Conservation (phyloP, 2,329 filamentous ascomycete species). For the Paecilomyces niveus region DNA sequence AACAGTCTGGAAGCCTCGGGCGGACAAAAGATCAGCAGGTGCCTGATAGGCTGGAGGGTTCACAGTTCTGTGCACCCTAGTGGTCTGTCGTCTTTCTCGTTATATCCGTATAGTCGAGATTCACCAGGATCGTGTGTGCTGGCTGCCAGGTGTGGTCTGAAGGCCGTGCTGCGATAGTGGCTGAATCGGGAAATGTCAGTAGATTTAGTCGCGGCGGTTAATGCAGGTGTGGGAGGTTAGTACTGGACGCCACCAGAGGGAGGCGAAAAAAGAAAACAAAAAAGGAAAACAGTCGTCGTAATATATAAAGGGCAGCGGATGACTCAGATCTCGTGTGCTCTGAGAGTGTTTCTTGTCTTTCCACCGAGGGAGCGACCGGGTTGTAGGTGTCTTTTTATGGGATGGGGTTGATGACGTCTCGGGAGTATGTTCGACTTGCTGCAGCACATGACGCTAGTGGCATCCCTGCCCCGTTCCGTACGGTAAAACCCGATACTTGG, state of each 20-base stretch:
- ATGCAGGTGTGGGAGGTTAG: too few relatives aligned
- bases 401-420: not conserved
- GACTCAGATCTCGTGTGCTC: not conserved
- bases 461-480: not conserved
- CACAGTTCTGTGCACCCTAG: not conserved
- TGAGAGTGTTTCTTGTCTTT: too few relatives aligned
- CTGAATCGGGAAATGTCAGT: not conserved
- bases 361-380: not conserved
- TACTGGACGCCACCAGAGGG: not conserved
- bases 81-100: not conserved
- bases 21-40: not conserved
- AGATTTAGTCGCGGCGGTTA: not conserved
- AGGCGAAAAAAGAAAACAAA: not conserved
- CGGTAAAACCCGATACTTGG: not conserved
- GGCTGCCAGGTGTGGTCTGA: not conserved
- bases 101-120: not conserved
- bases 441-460: not conserved
- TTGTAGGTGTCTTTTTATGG: not conserved
- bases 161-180: not conserved
- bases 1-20: constrained; percentile 1
- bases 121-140: too few relatives aligned
- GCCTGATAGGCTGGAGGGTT: not conserved
- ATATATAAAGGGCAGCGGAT: not conserved
- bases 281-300: too few relatives aligned
- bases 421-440: not conserved